Percentiles rank a stretch among this genome's conserved stretches.
Evolutionary conservation across 1,139 yeast genomes (phyloP).

Genomic region (Hansenula sp.): DNA sequence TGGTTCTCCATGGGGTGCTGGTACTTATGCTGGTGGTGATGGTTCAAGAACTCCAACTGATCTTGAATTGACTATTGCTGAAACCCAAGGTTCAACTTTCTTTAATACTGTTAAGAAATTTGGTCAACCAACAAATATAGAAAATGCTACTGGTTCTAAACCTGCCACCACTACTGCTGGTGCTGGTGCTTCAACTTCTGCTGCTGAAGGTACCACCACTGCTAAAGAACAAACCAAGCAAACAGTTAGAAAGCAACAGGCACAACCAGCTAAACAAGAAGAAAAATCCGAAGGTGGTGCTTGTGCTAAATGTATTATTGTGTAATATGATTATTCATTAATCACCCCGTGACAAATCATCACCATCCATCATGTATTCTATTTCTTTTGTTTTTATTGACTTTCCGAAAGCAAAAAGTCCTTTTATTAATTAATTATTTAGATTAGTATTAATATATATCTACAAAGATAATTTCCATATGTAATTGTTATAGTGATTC

Average conservation of each 20-base stretch:
- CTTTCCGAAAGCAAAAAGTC: background rate
- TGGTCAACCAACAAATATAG: background rate
- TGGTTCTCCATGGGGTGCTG: slow-evolving; percentile 86
- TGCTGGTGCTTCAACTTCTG: slow-evolving; percentile 1
- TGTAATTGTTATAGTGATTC: no score
- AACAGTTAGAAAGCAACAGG: slow-evolving; percentile 9
- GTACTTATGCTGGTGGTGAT: slow-evolving; percentile 70
- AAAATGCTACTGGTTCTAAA: background rate
- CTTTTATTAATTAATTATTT: background rate
- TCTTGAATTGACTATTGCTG: slow-evolving; percentile 60
- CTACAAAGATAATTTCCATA: no score
- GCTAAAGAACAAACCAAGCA: background rate
- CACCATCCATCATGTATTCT: no score
- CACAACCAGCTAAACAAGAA: slow-evolving; percentile 7
- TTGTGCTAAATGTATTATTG: slow-evolving; percentile 11
- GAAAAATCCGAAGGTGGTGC: slow-evolving; percentile 3
- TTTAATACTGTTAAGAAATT: slow-evolving; percentile 10
- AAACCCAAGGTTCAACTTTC: slow-evolving; percentile 54
- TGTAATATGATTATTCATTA: no score
- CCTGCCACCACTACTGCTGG: slow-evolving; percentile 1
- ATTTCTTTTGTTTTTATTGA: background rate
- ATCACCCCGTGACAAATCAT: no score
- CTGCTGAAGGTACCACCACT: slow-evolving; percentile 1
- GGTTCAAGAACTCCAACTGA: slow-evolving; percentile 70
- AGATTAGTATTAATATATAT: background rate